These are phyloP conservation scores for Grosmannia huntii DNA, from an alignment of 2,329 filamentous ascomycete genomes.

Conservation along the genomic window DNA sequence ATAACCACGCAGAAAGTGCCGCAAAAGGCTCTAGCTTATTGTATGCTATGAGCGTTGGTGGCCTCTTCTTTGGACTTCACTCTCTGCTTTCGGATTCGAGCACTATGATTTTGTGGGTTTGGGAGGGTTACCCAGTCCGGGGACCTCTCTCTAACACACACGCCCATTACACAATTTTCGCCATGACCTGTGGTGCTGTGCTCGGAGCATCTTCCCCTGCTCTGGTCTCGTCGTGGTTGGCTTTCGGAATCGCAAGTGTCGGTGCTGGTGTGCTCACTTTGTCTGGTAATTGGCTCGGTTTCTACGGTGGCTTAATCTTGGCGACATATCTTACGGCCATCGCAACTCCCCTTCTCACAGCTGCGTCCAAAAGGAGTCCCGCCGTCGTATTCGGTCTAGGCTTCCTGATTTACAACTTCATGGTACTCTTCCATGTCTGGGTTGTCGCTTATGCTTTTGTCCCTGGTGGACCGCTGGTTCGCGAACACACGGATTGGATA, in stretches of 20 bases:
- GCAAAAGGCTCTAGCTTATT: slow-evolving; percentile 23
- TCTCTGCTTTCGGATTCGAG: slow-evolving; percentile 92
- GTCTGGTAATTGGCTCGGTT: slow-evolving; percentile 76
- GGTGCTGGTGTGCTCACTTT: slow-evolving; percentile 69
- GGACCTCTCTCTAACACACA: slow-evolving; percentile 85
- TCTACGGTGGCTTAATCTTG: slow-evolving; percentile 65
- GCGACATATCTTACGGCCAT: slow-evolving; percentile 74
- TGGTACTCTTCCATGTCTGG: slow-evolving; percentile 98
- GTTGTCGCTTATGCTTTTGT: slow-evolving; percentile 97
- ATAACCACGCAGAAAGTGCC: slow-evolving; percentile 17
- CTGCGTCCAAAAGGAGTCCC: slow-evolving; percentile 64
- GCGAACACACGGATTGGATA: slow-evolving; percentile 92
- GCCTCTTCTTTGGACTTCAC: slow-evolving; percentile 79
- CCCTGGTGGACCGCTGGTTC: slow-evolving; percentile 79
- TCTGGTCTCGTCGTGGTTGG: slow-evolving; percentile 64
- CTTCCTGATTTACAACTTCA: slow-evolving; percentile 82
- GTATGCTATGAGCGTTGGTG: slow-evolving; percentile 66
- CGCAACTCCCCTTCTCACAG: slow-evolving; percentile 59
- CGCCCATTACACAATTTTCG: slow-evolving; percentile 71
- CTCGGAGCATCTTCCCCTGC: slow-evolving; percentile 62
- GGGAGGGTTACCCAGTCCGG: slow-evolving; percentile 87
- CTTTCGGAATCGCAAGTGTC: slow-evolving; percentile 63
- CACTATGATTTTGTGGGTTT: slow-evolving; percentile 98
- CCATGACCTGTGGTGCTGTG: slow-evolving; percentile 73
- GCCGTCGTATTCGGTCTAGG: slow-evolving; percentile 74